Percentiles rank a stretch among this genome's conserved stretches.
phyloP scores from a whole-genome alignment of 345 rosid genomes.

The Citrus glauca region DNA sequence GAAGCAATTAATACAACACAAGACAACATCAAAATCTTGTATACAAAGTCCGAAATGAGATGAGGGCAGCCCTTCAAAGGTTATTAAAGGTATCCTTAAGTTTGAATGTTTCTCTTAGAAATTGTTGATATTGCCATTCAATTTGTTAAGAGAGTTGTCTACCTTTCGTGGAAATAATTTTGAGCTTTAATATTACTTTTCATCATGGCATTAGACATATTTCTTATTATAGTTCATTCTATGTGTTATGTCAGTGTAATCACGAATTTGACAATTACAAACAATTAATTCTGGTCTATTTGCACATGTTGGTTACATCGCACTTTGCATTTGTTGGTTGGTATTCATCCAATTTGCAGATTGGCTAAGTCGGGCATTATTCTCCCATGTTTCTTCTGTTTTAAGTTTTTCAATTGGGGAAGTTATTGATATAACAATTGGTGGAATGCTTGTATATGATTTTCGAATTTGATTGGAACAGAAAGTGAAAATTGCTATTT shows the following conservation, averaged over 20 bases:
- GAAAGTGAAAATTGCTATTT: background rate
- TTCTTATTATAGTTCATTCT: background rate
- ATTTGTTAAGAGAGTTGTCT: background rate
- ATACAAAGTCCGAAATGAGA: slow-evolving; percentile 72
- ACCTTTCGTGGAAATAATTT: too few species aligned
- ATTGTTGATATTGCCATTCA: background rate
- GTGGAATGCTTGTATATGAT: background rate
- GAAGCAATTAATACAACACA: slow-evolving; percentile 49
- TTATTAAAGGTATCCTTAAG: slow-evolving; percentile 62
- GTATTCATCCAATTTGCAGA: background rate
- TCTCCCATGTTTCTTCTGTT: background rate
- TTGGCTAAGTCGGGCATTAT: background rate
- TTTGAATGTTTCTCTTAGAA: background rate
- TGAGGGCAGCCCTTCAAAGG: slow-evolving; percentile 65
- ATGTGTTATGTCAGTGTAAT: background rate
- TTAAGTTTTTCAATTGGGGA: background rate
- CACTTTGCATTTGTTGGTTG: background rate
- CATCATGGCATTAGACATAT: background rate
- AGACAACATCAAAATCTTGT: slow-evolving; percentile 53
- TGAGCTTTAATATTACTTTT: background rate
- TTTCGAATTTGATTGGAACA: background rate
- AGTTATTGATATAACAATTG: background rate
- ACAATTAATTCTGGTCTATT: background rate
- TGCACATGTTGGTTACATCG: background rate
- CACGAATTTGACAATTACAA: background rate